Evolutionary conservation across 352 stramenopile genomes (phyloP).

Genomic region (Phytopythium kandeliae): DNA sequence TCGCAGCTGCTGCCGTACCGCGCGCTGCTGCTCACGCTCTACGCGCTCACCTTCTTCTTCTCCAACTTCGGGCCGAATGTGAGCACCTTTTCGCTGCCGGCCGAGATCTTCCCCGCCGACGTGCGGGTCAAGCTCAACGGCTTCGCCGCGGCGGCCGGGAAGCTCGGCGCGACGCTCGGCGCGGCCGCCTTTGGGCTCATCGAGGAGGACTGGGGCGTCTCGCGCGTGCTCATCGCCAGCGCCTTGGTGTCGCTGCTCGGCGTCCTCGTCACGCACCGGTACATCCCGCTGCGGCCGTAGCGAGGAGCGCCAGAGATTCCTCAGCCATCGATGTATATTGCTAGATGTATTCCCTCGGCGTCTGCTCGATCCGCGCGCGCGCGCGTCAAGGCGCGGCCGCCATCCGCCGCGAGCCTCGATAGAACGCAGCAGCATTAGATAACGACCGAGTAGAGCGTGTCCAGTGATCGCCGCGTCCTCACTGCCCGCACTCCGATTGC

Average conservation of each 20-base stretch:
- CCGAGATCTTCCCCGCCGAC: slow-evolving; percentile 68
- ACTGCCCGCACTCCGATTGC: no score
- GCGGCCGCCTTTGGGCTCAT: slow-evolving; percentile 61
- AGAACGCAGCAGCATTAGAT: no score
- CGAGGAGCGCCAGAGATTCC: no score
- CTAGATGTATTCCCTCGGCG: no score
- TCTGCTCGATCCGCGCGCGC: no score
- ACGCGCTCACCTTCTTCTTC: slow-evolving; percentile 85
- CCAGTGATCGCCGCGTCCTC: no score
- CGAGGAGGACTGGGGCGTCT: slow-evolving; percentile 51
- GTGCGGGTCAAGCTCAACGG: slow-evolving; percentile 79
- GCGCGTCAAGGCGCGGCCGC: no score
- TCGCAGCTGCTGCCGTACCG: slow-evolving; percentile 34
- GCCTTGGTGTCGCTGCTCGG: slow-evolving; percentile 52
- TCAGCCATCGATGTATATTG: no score
- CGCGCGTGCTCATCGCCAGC: slow-evolving; percentile 50
- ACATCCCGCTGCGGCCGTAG: slow-evolving; percentile 49
- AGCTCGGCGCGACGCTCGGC: slow-evolving; percentile 59
- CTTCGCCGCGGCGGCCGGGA: slow-evolving; percentile 71
- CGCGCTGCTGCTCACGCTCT: slow-evolving; percentile 51
- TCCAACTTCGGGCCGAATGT: slow-evolving; percentile 87
- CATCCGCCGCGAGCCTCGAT: neutral
- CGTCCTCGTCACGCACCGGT: slow-evolving; percentile 54
- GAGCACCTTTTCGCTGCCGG: slow-evolving; percentile 79
- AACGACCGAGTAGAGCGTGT: neutral